Evolutionary conservation across 2,329 filamentous ascomycete species (phyloP), one percentile per base, ranked within the genome.

Genomic region (Fusarium kyushuense): DNA sequence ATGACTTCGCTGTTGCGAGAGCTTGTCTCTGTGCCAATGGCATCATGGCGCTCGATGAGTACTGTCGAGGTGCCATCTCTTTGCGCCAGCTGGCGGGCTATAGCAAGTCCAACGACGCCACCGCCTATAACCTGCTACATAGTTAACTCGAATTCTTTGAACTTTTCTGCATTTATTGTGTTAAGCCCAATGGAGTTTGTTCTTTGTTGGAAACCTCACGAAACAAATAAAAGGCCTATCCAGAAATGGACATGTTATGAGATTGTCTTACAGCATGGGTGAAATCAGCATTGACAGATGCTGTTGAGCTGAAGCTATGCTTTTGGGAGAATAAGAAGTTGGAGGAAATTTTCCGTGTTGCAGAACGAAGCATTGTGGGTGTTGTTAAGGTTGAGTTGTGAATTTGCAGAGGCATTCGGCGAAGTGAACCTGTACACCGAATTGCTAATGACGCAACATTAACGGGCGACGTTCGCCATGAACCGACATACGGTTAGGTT

Each of bases 1-100:
- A 99, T 96, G 56, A 98, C 95, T 86, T 98, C 94, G 75, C 92
- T 95, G 82, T 97, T 97, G 71, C 94, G 90, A 69, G 91, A 92
- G 66, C 91, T 94, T 1, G 94, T 97, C 81, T 97, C 94, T 29
- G 89, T 95, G 49, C 94, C 94, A 27, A 92, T 84, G 51, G 86
- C 84, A 23, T 84, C 79, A 82, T 97, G 92, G 27, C 92, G 89
- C 79, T 97, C 94, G 3, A 97, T 88, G 54, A 97, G 83, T 14
- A 97, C 84, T 0, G 92, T 95, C 3, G 87, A 88, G 8, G 85
- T 84, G 21, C 84, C 82, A 32, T 88, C 83, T 61, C 84, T 82
- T 27, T 88, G 86, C 54, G 93, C 89, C 25, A 97, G 85, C 66
- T 90, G 85, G 6, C 91, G 87, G 7, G 93, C 92, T 56, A 94